Evolutionary conservation across 148 eudicot genomes (phyloP).

Genomic region (Polygonum maritimum): DNA sequence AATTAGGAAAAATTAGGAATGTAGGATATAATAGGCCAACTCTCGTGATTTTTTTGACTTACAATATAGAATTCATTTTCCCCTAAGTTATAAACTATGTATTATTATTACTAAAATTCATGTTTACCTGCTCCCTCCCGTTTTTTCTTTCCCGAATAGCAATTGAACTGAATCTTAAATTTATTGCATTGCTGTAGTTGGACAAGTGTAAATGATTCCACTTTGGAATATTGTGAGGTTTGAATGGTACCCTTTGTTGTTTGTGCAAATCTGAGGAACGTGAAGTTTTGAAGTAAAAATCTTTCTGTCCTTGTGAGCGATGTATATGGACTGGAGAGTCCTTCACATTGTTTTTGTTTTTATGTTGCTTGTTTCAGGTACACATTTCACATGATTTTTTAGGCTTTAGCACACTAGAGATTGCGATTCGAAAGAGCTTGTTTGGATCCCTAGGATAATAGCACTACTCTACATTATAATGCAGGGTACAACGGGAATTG

Average conservation of each 20-base stretch:
- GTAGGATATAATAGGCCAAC: neutral
- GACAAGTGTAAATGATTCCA: neutral
- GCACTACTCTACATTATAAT: too few species aligned
- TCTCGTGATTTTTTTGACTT: neutral
- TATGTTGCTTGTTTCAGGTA: too few species aligned
- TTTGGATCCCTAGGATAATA: too few species aligned
- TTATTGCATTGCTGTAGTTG: neutral
- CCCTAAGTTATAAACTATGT: neutral
- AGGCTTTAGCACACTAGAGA: too few species aligned
- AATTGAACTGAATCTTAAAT: neutral
- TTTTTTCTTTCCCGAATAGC: neutral
- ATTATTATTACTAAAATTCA: neutral
- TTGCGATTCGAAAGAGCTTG: too few species aligned
- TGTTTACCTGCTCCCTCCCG: neutral
- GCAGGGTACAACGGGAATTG: too few species aligned
- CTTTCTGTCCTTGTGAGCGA: too few species aligned
- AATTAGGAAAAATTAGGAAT: constrained; percentile 2
- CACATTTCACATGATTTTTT: too few species aligned
- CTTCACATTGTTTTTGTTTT: too few species aligned
- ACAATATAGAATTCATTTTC: neutral
- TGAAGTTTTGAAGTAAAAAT: too few species aligned
- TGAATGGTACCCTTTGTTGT: neutral
- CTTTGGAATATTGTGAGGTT: neutral
- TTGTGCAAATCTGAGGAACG: too few species aligned
- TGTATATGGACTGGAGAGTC: too few species aligned